Evolutionary conservation across 305 asterid genomes (phyloP).

Genomic region (Fraxinus greggii): DNA sequence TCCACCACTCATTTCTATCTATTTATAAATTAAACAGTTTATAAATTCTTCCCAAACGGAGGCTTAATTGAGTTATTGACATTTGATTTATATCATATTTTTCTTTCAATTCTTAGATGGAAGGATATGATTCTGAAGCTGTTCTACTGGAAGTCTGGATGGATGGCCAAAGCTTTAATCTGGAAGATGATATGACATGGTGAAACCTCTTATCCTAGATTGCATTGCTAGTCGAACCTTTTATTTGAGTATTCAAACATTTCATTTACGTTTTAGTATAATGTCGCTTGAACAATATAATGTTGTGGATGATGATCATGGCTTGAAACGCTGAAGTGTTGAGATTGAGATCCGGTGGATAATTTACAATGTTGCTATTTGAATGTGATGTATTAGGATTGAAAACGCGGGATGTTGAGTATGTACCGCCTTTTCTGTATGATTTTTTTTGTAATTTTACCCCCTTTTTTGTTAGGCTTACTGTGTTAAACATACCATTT

Average conservation of each 20-base stretch:
- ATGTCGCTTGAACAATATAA: conserved; percentile 35
- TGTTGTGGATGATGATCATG: conserved; percentile 41
- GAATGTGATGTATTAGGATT: conserved; percentile 54
- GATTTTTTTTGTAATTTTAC: conserved; percentile 31
- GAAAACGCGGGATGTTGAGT: conserved; percentile 35
- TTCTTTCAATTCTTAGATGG: conserved; percentile 40
- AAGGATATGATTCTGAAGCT: conserved; percentile 35
- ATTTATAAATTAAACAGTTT: no score
- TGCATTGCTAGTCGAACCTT: conserved; percentile 38
- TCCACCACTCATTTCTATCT: not conserved
- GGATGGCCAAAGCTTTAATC: conserved; percentile 31
- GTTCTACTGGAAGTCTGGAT: conserved; percentile 43
- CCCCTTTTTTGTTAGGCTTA: conserved; percentile 43
- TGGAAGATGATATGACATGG: conserved; percentile 37
- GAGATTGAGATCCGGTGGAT: conserved; percentile 44
- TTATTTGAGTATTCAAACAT: conserved; percentile 35
- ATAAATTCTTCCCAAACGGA: not conserved
- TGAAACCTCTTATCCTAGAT: conserved; percentile 34
- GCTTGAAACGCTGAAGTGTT: conserved; percentile 46
- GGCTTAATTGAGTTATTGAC: not conserved
- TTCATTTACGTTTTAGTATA: conserved; percentile 34
- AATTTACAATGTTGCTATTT: conserved; percentile 35
- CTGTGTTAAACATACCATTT: conserved; percentile 29
- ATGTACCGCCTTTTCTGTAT: conserved; percentile 28
- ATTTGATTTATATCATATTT: not conserved